Conservation (phyloP, 805 yeast genomes). For the Teunomyces funiuensis region DNA sequence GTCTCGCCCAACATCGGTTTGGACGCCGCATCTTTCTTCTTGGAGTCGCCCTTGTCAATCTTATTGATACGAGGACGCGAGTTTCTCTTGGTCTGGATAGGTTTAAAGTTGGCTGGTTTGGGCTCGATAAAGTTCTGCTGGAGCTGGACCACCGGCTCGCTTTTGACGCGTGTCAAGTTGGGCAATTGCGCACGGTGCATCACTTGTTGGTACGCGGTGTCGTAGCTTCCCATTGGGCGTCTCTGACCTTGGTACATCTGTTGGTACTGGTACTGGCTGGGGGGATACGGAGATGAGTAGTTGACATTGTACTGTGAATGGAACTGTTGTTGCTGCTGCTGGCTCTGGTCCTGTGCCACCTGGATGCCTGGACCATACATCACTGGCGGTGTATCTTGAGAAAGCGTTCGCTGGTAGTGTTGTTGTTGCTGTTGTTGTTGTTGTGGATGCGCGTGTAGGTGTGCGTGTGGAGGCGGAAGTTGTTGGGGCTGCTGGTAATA, state of each 20-base stretch:
- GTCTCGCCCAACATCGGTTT: conserved; percentile 19
- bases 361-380: background rate
- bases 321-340: conserved; percentile 5
- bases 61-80: conserved; percentile 38
- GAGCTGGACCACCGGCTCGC: conserved; percentile 9
- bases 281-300: background rate
- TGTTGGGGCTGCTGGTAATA: conserved; percentile 8
- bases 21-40: conserved; percentile 6
- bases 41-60: conserved; percentile 18
- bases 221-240: conserved; percentile 2
- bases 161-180: conserved; percentile 5
- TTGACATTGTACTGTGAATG: conserved; percentile 9
- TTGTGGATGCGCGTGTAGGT: conserved; percentile 3
- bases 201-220: conserved; percentile 7
- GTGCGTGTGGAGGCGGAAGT: no score
- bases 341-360: conserved; percentile 5
- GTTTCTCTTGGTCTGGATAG: conserved; percentile 37
- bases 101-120: conserved; percentile 25
- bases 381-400: background rate
- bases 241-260: conserved; percentile 10
- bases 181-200: conserved; percentile 6
- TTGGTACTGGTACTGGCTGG: conserved; percentile 4
- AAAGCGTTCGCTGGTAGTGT: background rate
- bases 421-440: conserved; percentile 6
- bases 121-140: background rate